Conservation (phyloP, 805 yeast genomes). For the Candida jianshihensis region DNA sequence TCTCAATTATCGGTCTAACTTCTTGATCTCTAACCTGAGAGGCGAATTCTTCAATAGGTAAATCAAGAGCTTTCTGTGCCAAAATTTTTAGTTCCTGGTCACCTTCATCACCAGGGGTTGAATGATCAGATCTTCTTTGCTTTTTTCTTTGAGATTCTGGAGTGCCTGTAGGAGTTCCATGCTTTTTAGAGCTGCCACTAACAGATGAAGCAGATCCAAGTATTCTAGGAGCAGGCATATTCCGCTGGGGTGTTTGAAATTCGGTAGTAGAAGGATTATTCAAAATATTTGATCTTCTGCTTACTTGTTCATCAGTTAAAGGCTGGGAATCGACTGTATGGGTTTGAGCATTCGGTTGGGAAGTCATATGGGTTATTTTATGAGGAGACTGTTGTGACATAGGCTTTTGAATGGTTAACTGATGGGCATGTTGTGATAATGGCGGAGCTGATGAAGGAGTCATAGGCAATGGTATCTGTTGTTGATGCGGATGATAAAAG, state of each 20-base stretch:
- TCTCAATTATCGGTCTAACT: conserved; percentile 14
- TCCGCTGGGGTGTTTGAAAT: conserved; percentile 21
- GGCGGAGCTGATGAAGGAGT: conserved; percentile 1
- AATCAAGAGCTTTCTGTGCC: conserved; percentile 23
- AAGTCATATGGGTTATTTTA: too few species aligned
- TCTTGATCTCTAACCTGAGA: conserved; percentile 38
- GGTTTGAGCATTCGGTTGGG: too few species aligned
- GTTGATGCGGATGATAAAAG: conserved; percentile 5
- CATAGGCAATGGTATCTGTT: conserved; percentile 1
- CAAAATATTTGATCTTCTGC: too few species aligned
- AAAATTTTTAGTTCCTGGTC: conserved; percentile 31
- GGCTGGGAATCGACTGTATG: too few species aligned
- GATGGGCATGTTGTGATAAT: background rate
- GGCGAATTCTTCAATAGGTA: conserved; percentile 38
- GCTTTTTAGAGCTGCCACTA: background rate
- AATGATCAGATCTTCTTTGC: conserved; percentile 21
- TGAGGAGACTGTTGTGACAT: conserved; percentile 7
- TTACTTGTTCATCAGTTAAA: too few species aligned
- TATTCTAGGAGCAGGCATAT: conserved; percentile 8
- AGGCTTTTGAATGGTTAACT: conserved; percentile 2
- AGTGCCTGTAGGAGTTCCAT: conserved; percentile 3
- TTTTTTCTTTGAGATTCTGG: conserved; percentile 21
- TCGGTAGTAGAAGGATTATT: conserved; percentile 5
- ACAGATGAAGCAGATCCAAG: conserved; percentile 3
- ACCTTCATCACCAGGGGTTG: conserved; percentile 25